Evolutionary conservation across 2,329 filamentous ascomycete genomes (phyloP).

Genomic region (Hymenoscyphus repandus): DNA sequence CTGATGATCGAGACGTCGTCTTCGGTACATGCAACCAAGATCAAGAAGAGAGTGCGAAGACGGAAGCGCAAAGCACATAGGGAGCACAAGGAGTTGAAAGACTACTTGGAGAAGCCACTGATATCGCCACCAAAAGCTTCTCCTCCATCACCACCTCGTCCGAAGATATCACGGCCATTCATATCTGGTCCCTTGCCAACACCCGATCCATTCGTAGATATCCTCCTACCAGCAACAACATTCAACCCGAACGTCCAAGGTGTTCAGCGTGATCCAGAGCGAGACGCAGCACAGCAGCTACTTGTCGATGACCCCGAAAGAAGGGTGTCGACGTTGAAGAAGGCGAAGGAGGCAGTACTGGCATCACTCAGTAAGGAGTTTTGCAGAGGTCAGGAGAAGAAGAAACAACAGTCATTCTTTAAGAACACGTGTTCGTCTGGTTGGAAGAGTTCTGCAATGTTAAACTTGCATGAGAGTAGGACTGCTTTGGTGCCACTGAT

Average conservation of each 20-base stretch:
- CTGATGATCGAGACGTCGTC: constrained; percentile 7
- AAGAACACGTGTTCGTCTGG: constrained; percentile 24
- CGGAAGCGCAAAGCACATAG: constrained; percentile 33
- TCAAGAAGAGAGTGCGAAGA: constrained; percentile 40
- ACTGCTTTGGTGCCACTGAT: constrained; percentile 55
- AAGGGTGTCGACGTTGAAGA: constrained; percentile 49
- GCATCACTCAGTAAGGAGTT: constrained; percentile 53
- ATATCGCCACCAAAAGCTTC: background rate
- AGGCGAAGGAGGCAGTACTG: constrained; percentile 56
- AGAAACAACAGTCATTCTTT: constrained; percentile 18
- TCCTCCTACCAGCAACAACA: constrained; percentile 52
- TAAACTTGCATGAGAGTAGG: constrained; percentile 41
- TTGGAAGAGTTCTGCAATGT: constrained; percentile 18
- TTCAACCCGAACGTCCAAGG: constrained; percentile 49
- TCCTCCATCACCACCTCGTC: background rate
- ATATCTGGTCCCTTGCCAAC: constrained; percentile 26
- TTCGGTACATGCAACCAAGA: constrained; percentile 38
- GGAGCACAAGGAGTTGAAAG: constrained; percentile 27
- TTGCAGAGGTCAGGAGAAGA: constrained; percentile 24
- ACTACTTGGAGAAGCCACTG: background rate
- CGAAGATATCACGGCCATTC: background rate
- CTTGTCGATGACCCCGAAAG: constrained; percentile 53
- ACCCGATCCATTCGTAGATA: constrained; percentile 20
- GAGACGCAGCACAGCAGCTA: constrained; percentile 49
- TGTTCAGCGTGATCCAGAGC: constrained; percentile 53